Conservation (phyloP, 331 rosid genomes). For the Quercus lobata region DNA sequence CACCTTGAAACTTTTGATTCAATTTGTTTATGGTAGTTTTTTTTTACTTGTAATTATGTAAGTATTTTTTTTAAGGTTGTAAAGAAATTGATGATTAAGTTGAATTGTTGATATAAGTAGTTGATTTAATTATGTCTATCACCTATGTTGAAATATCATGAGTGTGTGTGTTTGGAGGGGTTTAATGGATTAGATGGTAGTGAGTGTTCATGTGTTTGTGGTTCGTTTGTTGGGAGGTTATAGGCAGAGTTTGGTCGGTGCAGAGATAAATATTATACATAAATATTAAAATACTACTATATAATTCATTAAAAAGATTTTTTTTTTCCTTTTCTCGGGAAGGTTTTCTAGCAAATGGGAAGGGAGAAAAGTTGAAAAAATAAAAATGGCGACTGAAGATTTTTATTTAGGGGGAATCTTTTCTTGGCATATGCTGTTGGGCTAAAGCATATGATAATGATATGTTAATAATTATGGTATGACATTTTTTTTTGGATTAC, state of each 20-base stretch:
- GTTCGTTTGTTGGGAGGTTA: not conserved
- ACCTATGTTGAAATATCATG: not conserved
- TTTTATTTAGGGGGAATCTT: not conserved
- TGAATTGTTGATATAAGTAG: not conserved
- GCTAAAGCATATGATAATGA: not conserved
- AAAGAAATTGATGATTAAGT: not conserved
- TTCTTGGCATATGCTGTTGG: not conserved
- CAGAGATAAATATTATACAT: too few relatives aligned
- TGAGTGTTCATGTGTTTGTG: not conserved
- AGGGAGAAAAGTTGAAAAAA: not conserved
- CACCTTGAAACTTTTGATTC: constrained; percentile 31
- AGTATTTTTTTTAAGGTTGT: not conserved
- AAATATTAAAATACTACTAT: too few relatives aligned
- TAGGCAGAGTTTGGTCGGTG: too few relatives aligned
- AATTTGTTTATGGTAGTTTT: not conserved
- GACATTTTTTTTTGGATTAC: too few relatives aligned
- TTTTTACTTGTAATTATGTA: not conserved
- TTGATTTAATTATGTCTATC: not conserved
- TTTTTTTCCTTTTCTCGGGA: too few relatives aligned
- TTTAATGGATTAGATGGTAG: not conserved
- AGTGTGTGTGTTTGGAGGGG: not conserved
- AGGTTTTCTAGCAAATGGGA: not conserved
- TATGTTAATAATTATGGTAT: too few relatives aligned
- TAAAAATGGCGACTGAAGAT: not conserved
- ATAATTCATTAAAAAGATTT: too few relatives aligned